Percentiles rank a stretch among this genome's conserved stretches.
Evolutionary conservation across 106 monocot genomes (phyloP).

Genomic region (Ottelia alismoides): DNA sequence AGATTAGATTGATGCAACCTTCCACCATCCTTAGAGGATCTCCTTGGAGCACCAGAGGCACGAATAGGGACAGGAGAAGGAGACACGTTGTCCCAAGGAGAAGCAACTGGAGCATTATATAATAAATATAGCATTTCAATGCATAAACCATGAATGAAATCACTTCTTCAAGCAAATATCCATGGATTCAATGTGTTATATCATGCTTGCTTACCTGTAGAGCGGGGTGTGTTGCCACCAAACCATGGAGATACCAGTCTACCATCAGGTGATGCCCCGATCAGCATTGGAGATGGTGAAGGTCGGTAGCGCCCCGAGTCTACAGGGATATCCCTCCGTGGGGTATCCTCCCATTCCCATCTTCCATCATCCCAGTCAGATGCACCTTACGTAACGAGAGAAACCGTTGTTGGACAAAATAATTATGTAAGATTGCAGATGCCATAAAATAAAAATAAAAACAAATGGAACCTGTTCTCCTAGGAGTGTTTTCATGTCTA

Average conservation of each 20-base stretch:
- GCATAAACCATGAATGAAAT: neutral
- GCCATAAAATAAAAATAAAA: too few relatives aligned
- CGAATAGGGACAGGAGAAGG: slow-evolving; percentile 89
- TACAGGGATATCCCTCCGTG: slow-evolving; percentile 40
- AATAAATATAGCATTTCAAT: slow-evolving; percentile 1
- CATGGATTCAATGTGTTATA: too few relatives aligned
- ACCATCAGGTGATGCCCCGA: slow-evolving; percentile 78
- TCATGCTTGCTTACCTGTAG: slow-evolving; percentile 56
- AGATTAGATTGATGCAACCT: slow-evolving; percentile 42
- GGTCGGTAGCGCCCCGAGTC: slow-evolving; percentile 19
- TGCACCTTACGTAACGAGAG: slow-evolving; percentile 45
- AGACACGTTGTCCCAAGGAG: slow-evolving; percentile 77
- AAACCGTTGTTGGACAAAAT: too few relatives aligned
- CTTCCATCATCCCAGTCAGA: slow-evolving; percentile 83
- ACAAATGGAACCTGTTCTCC: too few relatives aligned
- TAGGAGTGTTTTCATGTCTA: too few relatives aligned
- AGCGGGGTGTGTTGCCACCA: slow-evolving; percentile 70
- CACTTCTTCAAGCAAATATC: too few relatives aligned
- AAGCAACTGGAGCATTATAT: slow-evolving; percentile 18
- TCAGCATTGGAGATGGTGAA: slow-evolving; percentile 78
- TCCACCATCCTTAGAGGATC: slow-evolving; percentile 26
- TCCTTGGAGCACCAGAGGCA: slow-evolving; percentile 58
- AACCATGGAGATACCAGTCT: slow-evolving; percentile 88
- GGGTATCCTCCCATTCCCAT: slow-evolving; percentile 93
- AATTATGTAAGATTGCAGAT: too few relatives aligned